phyloP scores from a whole-genome alignment of 23 red algal species.

The Gracilaria gracilis region DNA sequence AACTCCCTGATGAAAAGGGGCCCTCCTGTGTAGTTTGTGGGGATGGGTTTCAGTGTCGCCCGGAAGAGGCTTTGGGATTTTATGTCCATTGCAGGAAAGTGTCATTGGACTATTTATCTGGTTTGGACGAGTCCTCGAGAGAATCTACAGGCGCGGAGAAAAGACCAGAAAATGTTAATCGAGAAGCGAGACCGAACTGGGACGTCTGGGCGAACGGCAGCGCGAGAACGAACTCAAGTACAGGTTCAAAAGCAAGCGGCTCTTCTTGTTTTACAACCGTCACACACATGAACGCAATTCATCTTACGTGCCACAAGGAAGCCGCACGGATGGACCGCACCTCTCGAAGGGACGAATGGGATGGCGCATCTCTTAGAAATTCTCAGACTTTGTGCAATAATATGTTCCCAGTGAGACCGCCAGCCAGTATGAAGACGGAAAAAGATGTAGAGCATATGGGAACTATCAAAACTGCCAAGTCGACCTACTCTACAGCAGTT shows the following conservation, averaged over 20 bases:
- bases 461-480: conserved; percentile 30
- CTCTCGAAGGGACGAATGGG: conserved; percentile 80
- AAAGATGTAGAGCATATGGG: neutral
- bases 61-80: conserved; percentile 67
- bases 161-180: neutral
- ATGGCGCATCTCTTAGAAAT: conserved; percentile 78
- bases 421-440: conserved; percentile 27
- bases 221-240: neutral
- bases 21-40: conserved; percentile 85
- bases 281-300: conserved; percentile 78
- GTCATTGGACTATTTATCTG: conserved; percentile 38
- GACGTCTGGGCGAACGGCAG: conserved; percentile 54
- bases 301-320: conserved; percentile 75
- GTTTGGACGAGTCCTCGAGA: neutral
- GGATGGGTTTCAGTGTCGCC: conserved; percentile 74
- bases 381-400: conserved; percentile 80
- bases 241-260: conserved; percentile 15
- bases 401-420: conserved; percentile 75
- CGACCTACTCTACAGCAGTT: conserved; percentile 54
- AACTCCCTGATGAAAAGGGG: conserved; percentile 70
- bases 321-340: conserved; percentile 62
- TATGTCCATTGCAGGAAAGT: conserved; percentile 76
- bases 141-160: neutral
- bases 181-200: neutral
- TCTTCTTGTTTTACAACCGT: conserved; percentile 68